These are phyloP conservation scores for Pseudocercospora musae DNA, from an alignment of 2,329 filamentous ascomycete genomes.

Conservation along the genomic window DNA sequence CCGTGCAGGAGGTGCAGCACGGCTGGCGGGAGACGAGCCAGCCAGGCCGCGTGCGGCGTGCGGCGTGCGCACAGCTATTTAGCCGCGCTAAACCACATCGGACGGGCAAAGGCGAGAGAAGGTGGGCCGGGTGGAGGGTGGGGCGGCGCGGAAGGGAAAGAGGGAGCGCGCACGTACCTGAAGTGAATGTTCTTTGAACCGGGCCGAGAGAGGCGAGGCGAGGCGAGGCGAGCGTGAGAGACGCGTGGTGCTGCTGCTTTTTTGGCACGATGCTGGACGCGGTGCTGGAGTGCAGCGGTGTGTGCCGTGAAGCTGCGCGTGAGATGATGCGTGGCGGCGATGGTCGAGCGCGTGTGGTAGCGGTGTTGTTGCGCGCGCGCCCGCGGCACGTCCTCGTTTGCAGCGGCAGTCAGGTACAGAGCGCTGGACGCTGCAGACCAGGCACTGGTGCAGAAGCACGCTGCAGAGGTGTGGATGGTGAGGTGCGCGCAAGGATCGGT, in stretches of 20 bases:
- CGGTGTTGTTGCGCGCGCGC: constrained; percentile 7
- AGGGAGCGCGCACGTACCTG: constrained; percentile 8
- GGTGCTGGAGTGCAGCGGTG: constrained; percentile 2
- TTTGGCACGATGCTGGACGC: background rate
- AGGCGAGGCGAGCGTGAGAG: background rate
- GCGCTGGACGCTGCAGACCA: constrained; percentile 9
- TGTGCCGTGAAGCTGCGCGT: background rate
- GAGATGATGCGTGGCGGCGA: constrained; percentile 5
- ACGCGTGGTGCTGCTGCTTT: background rate
- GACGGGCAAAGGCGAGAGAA: constrained; percentile 18
- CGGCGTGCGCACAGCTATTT: constrained; percentile 11
- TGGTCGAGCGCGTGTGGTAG: background rate
- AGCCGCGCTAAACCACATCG: constrained; percentile 18
- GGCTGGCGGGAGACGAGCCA: constrained; percentile 19
- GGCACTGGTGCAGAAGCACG: constrained; percentile 3
- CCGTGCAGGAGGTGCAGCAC: constrained; percentile 14
- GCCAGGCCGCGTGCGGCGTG: too few relatives aligned
- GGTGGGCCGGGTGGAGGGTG: constrained; percentile 18
- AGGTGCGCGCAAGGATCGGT: background rate
- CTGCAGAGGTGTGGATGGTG: background rate
- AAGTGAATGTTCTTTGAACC: constrained; percentile 4
- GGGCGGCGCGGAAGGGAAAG: constrained; percentile 11
- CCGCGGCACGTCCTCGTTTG: constrained; percentile 15
- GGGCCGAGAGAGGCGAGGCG: too few relatives aligned
- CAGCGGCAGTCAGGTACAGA: constrained; percentile 22